Base-by-base conservation (phyloP, 306 rosid species). In the Inga laurina region DNA sequence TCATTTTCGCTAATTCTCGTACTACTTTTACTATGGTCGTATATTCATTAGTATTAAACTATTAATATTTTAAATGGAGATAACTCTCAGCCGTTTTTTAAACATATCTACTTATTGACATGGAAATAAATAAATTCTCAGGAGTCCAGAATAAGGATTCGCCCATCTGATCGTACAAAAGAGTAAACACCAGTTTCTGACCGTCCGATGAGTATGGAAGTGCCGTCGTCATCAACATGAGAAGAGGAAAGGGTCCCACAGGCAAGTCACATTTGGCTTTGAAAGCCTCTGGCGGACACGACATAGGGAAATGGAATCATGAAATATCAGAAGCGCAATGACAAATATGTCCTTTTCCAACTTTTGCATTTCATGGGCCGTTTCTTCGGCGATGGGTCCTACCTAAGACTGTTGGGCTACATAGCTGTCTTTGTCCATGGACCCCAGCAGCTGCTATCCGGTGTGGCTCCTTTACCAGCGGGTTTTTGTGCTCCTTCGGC, bases 261-360 rank as follows among this genome's bases (percentile, higher is more conserved):
- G 54, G 24, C 19, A 2, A 49, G 77, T 16, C 24, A 27, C 43
- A 46, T 15, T 39, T 27, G 27, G 27, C 27, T 27, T 0, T 27
- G 0, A 27, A 1, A 73, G 43, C 22, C 77, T 30, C 3, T 4
- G 41, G 15, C 16, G 24, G 18, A 77, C 10, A 13, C 3, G 16
- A 57, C 1, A n/a, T 3, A 57, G 49, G 49, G 67, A 43, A 77
- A 57, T 34, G 49, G 67, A 43, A 77, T 39, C 39, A 41, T 8
- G 10, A 76, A 77, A 67, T 75, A 79, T 70, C 80, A 78, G 37
- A 22, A 5, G n/a, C 5, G 39, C 35, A 44, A 45, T 22, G 76
- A 45, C 83, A 76, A 76, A 84, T 22, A 3, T n/a, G 79, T 82
- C 85, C 65, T 65, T 72, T 45, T 75, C 81, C 70, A 52, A 4